phyloP scores from a whole-genome alignment of 805 yeast genomes.

The Suhomyces prunicola region DNA sequence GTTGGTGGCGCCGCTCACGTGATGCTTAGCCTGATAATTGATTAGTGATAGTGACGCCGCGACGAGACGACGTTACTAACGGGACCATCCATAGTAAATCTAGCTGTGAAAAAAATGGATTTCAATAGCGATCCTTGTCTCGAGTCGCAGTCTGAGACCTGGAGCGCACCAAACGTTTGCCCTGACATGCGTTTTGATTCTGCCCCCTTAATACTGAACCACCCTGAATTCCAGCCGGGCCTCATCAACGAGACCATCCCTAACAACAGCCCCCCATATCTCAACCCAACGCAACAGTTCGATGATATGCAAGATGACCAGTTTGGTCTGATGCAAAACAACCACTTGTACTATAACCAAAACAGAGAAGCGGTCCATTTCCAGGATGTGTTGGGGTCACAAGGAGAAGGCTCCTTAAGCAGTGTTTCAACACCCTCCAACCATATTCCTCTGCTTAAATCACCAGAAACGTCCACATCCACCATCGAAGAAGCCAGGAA shows the following conservation, averaged over 20 bases:
- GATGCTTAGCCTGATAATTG: background rate
- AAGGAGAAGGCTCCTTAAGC: background rate
- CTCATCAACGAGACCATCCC: background rate
- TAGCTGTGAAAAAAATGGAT: background rate
- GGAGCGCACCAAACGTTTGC: background rate
- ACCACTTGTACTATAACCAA: background rate
- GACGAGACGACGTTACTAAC: background rate
- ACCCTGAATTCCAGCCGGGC: background rate
- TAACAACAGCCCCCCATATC: background rate
- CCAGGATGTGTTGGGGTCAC: background rate
- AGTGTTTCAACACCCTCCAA: conserved; percentile 5
- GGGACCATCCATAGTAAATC: background rate
- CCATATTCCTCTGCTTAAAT: background rate
- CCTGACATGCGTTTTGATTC: background rate
- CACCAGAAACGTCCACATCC: conserved; percentile 2
- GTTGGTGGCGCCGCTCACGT: background rate
- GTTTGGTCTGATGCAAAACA: background rate
- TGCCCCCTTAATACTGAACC: background rate
- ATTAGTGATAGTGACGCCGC: background rate
- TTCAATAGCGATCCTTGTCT: background rate
- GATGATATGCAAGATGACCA: background rate
- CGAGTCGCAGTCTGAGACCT: background rate
- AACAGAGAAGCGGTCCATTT: background rate
- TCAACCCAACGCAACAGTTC: background rate
- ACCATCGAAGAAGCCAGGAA: background rate